phyloP scores from a whole-genome alignment of 2,329 filamentous ascomycete genomes.

The Phoma sp. region DNA sequence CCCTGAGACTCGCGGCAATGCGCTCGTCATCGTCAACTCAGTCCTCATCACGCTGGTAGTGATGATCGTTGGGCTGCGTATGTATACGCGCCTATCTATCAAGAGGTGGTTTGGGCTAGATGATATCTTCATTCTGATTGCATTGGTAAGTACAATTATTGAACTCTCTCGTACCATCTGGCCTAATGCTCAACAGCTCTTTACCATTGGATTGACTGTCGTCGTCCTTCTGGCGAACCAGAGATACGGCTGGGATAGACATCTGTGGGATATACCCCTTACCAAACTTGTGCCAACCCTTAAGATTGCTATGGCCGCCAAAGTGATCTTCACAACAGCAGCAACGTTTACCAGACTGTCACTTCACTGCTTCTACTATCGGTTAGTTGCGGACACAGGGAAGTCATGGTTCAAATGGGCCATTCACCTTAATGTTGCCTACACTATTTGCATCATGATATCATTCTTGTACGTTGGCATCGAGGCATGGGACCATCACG shows the following conservation, averaged over 20 bases:
- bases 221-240: conserved; percentile 52
- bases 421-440: conserved; percentile 48
- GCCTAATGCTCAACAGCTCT: conserved; percentile 35
- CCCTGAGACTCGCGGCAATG: conserved; percentile 48
- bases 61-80: conserved; percentile 44
- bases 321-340: conserved; percentile 51
- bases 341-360: conserved; percentile 53
- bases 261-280: conserved; percentile 51
- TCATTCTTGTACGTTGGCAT: conserved; percentile 34
- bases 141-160: conserved; percentile 38
- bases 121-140: conserved; percentile 50
- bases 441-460: conserved; percentile 48
- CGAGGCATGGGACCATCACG: conserved; percentile 6
- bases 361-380: conserved; percentile 55
- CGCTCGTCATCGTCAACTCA: conserved; percentile 49
- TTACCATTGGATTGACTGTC: conserved; percentile 47
- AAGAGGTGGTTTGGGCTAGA: conserved; percentile 53
- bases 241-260: conserved; percentile 51
- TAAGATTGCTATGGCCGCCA: conserved; percentile 52
- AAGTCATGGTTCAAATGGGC: conserved; percentile 48
- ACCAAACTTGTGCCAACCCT: conserved; percentile 23
- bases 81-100: conserved; percentile 50
- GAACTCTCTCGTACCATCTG: background rate
- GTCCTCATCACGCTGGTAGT: conserved; percentile 48
- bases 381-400: conserved; percentile 51